Evolutionary conservation across 352 stramenopile species (phyloP).

Genomic region (Globisporangium ultimum): DNA sequence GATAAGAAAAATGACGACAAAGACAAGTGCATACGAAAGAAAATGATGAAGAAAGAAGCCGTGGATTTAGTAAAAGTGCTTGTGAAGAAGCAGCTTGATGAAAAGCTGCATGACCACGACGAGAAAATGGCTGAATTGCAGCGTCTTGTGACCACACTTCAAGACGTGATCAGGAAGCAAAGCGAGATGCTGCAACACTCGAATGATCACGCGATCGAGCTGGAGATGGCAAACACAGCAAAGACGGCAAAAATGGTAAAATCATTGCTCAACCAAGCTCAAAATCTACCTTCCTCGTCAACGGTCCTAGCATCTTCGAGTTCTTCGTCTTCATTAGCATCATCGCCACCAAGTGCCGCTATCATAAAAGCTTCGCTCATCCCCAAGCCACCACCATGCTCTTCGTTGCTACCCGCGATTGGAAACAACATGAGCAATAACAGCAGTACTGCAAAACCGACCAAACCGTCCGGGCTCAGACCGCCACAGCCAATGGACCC

Average conservation of each 20-base stretch:
- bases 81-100: constrained; percentile 35
- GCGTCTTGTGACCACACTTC: constrained; percentile 32
- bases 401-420: constrained; percentile 5
- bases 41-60: constrained; percentile 50
- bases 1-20: constrained; percentile 4
- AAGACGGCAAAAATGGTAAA: not conserved
- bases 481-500: constrained; percentile 4
- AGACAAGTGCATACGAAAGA: constrained; percentile 20
- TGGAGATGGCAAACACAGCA: constrained; percentile 1
- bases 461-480: constrained; percentile 2
- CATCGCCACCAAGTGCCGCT: not conserved
- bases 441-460: not conserved
- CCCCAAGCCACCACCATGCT: constrained; percentile 4
- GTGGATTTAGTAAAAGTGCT: constrained; percentile 34
- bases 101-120: constrained; percentile 34
- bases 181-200: constrained; percentile 32
- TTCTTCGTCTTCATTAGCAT: not conserved
- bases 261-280: no score
- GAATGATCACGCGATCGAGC: constrained; percentile 19
- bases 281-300: no score
- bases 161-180: constrained; percentile 41
- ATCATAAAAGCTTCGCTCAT: not conserved
- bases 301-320: not conserved
- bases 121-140: constrained; percentile 40
- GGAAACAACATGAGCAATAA: constrained; percentile 1